Conservation (phyloP, 331 rosid genomes). For the Prunus yedoensis region DNA sequence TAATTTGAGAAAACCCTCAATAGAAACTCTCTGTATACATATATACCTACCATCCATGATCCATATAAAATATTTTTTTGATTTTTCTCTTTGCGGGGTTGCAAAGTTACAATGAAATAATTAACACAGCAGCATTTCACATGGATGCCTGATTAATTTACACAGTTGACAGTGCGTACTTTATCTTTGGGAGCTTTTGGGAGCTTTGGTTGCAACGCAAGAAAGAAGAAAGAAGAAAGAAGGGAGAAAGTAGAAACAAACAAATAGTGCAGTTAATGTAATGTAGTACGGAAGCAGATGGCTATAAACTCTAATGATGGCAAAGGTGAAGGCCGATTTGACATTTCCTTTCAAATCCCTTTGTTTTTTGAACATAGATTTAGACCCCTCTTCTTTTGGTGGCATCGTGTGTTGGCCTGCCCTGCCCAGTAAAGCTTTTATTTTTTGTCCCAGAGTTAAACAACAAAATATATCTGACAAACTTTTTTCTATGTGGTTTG, state of each 20-base stretch:
- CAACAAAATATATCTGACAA: too few relatives aligned
- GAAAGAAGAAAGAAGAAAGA: neutral
- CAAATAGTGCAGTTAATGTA: neutral
- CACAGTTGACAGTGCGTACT: too few relatives aligned
- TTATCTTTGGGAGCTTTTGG: neutral
- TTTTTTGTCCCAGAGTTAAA: too few relatives aligned
- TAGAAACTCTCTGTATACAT: fast-evolving
- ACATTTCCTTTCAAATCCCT: constrained; percentile 29
- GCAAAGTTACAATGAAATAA: neutral
- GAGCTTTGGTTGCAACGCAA: neutral
- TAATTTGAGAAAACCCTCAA: fast-evolving
- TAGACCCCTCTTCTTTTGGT: constrained; percentile 13
- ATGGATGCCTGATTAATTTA: neutral
- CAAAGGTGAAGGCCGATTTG: constrained; percentile 30
- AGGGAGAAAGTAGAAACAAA: neutral
- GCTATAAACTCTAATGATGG: constrained; percentile 13
- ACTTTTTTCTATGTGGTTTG: too few relatives aligned
- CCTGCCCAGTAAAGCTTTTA: too few relatives aligned
- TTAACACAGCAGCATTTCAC: neutral
- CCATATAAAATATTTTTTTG: too few relatives aligned
- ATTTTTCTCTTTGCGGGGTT: neutral
- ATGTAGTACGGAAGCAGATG: constrained; percentile 12
- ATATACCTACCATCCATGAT: too few relatives aligned
- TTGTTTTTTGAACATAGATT: constrained; percentile 38
- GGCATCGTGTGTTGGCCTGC: too few relatives aligned